A percentile compares a stretch with the other conserved stretches of the same genome.
Evolutionary conservation across 495 filamentous ascomycete genomes (phyloP).

Genomic region (Penicillium waksmanii): DNA sequence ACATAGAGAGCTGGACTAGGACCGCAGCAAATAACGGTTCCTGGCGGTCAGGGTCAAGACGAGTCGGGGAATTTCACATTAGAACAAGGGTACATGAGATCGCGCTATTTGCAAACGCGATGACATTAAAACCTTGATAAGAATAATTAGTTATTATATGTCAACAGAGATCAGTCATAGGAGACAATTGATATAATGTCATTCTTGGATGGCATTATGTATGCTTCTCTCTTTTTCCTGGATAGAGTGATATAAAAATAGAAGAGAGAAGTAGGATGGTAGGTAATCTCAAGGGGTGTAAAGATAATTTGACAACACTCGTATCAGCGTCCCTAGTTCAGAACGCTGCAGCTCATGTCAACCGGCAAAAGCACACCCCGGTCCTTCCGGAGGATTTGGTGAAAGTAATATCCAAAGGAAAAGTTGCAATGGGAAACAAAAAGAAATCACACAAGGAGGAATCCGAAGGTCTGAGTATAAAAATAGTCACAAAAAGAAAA

Average conservation of each 20-base stretch:
- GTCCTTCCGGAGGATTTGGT: conserved; percentile 11
- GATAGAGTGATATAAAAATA: conserved; percentile 8
- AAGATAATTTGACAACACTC: not conserved
- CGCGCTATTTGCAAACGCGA: conserved; percentile 5
- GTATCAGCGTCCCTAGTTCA: not conserved
- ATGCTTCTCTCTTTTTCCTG: conserved; percentile 10
- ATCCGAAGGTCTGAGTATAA: conserved; percentile 16
- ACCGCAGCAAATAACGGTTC: conserved; percentile 34
- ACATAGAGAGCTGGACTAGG: conserved; percentile 19
- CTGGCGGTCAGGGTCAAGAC: conserved; percentile 19
- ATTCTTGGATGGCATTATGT: conserved; percentile 28
- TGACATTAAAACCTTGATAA: not conserved
- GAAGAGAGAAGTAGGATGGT: not conserved
- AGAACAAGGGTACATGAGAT: not conserved
- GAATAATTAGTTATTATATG: not conserved
- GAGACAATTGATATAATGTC: conserved; percentile 4
- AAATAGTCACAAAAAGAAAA: conserved; percentile 22
- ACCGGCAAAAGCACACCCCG: conserved; percentile 1
- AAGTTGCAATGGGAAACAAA: conserved; percentile 1
- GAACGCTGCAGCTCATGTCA: conserved; percentile 10
- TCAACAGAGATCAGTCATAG: not conserved
- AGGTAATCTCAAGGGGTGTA: not conserved
- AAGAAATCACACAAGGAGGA: conserved; percentile 13
- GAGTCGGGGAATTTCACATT: conserved; percentile 30
- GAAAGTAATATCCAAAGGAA: conserved; percentile 10